phyloP scores from a whole-genome alignment of 148 eudicot genomes.

The Dysphania ambrosioides region DNA sequence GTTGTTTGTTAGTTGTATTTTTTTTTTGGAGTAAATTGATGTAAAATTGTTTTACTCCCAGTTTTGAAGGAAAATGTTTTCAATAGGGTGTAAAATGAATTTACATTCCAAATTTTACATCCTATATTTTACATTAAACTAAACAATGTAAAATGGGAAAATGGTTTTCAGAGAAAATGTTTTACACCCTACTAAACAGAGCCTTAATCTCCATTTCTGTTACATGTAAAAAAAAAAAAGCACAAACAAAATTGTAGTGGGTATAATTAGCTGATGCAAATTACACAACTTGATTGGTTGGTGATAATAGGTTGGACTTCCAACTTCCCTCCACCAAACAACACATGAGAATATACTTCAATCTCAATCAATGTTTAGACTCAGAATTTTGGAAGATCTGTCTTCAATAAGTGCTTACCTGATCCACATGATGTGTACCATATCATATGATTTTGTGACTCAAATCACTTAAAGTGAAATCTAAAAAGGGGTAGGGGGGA shows the following conservation, averaged over 20 bases:
- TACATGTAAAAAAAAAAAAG: not conserved
- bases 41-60: too few species aligned
- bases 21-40: too few species aligned
- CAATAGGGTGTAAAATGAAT: too few species aligned
- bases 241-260: not conserved
- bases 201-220: too few species aligned
- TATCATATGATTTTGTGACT: not conserved
- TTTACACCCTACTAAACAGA: too few species aligned
- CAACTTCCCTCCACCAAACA: not conserved
- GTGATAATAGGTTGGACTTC: conserved; percentile 2
- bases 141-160: too few species aligned
- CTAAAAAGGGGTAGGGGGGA: not conserved
- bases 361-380: not conserved
- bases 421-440: conserved; percentile 9
- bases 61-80: too few species aligned
- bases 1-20: too few species aligned
- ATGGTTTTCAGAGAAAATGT: too few species aligned
- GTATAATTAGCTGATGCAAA: not conserved
- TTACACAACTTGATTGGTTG: not conserved
- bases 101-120: too few species aligned
- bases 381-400: not conserved
- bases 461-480: not conserved
- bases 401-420: conserved; percentile 14
- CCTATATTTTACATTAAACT: too few species aligned
- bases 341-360: not conserved